Conservation (phyloP, 2,329 filamentous ascomycete species). For the Sarocladium oryzae region DNA sequence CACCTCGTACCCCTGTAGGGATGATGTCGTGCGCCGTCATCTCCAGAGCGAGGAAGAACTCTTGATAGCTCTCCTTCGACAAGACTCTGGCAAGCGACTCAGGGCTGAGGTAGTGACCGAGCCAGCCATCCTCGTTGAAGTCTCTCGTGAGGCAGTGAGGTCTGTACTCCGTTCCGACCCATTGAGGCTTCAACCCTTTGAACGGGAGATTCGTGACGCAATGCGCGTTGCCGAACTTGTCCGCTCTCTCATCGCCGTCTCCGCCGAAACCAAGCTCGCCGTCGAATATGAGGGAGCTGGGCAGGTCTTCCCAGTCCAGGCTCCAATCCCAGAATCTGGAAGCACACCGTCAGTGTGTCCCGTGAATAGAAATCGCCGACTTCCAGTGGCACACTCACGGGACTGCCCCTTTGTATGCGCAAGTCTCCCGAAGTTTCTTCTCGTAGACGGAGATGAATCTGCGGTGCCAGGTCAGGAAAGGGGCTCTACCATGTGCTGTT, state of each 20-base stretch:
- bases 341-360: neutral
- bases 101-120: conserved; percentile 11
- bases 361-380: neutral
- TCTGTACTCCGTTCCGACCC: conserved; percentile 11
- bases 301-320: conserved; percentile 6
- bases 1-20: conserved; percentile 11
- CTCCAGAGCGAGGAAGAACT: conserved; percentile 14
- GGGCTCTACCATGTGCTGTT: conserved; percentile 12
- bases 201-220: conserved; percentile 8
- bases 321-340: conserved; percentile 8
- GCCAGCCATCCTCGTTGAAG: conserved; percentile 12
- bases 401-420: conserved; percentile 12
- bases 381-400: conserved; percentile 8
- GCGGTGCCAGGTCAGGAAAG: conserved; percentile 15
- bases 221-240: neutral
- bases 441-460: conserved; percentile 15
- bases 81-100: conserved; percentile 11
- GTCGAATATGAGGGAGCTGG: conserved; percentile 12
- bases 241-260: conserved; percentile 9
- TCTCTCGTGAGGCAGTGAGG: conserved; percentile 14
- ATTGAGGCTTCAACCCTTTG: conserved; percentile 10
- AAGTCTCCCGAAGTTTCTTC: conserved; percentile 9
- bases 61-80: conserved; percentile 8
- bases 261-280: conserved; percentile 13
- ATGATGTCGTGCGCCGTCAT: conserved; percentile 13